Conservation (phyloP, 805 yeast species). For the Ogataea thermomethanolica region DNA sequence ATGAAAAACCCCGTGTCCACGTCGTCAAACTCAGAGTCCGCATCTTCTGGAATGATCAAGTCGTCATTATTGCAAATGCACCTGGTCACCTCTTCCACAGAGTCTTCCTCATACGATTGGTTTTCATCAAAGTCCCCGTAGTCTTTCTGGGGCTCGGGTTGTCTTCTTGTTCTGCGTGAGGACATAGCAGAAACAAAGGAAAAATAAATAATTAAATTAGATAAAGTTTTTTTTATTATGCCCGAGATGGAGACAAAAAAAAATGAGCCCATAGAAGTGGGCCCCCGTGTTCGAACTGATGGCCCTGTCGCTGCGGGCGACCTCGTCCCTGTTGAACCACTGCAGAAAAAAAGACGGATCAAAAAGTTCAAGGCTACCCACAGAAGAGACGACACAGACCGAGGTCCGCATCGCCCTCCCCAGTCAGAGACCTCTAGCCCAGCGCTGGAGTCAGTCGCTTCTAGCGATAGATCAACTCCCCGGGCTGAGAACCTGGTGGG, state of each 20-base stretch:
- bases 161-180: conserved; percentile 32
- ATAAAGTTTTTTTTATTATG: conserved; percentile 1
- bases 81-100: conserved; percentile 46
- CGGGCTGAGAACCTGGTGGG: conserved; percentile 28
- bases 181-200: conserved; percentile 19
- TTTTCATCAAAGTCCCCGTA: conserved; percentile 20
- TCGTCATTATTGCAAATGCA: conserved; percentile 55
- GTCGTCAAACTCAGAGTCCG: conserved; percentile 36
- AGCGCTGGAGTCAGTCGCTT: too few species aligned
- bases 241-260: conserved; percentile 1
- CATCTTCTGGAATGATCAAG: conserved; percentile 29
- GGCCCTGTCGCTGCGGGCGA: background rate
- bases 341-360: conserved; percentile 21
- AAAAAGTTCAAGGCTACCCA: conserved; percentile 11
- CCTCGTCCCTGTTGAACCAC: conserved; percentile 5
- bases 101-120: conserved; percentile 22
- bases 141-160: conserved; percentile 21
- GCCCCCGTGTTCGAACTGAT: conserved; percentile 1
- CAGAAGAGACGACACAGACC: background rate
- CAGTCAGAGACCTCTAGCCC: conserved; percentile 1
- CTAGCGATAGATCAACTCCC: too few species aligned
- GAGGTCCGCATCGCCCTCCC: conserved; percentile 1
- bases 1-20: conserved; percentile 60
- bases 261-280: conserved; percentile 20
- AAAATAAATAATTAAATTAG: background rate